Percentiles rank a stretch among this genome's conserved stretches.
These are phyloP conservation scores for Pharus latifolius DNA, from an alignment of 176 grass and related monocot genomes.

Conservation along the genomic window DNA sequence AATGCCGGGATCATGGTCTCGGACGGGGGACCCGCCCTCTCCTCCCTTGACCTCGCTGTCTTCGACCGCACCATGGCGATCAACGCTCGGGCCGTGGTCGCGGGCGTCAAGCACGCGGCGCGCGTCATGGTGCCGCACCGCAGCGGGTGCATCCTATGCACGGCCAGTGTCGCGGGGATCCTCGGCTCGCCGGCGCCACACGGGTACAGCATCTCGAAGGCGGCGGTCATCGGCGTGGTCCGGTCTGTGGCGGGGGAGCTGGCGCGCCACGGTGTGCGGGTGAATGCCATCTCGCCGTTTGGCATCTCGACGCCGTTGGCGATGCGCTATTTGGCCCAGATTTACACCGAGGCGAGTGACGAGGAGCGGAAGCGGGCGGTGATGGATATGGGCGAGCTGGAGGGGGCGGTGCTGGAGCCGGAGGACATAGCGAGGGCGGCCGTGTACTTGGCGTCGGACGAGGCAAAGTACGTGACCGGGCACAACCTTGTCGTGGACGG, in stretches of 20 bases:
- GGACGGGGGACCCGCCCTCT: neutral
- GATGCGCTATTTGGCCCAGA: neutral
- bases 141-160: conserved; percentile 1
- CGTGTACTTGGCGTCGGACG: conserved; percentile 34
- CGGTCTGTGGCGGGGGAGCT: neutral
- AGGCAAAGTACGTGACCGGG: conserved; percentile 30
- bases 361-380: neutral
- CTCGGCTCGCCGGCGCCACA: neutral
- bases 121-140: conserved; percentile 34
- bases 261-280: neutral
- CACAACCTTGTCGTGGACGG: conserved; percentile 57
- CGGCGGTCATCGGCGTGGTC: neutral
- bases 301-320: conserved; percentile 9
- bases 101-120: conserved; percentile 61
- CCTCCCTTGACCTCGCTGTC: conserved; percentile 31
- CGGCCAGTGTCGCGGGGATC: neutral
- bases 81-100: conserved; percentile 34
- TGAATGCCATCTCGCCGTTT: neutral
- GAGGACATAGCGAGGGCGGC: neutral
- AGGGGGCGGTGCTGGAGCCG: neutral
- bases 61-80: conserved; percentile 51
- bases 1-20: conserved; percentile 12
- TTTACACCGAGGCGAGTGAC: neutral
- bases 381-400: neutral
- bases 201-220: conserved; percentile 3